Percentiles rank a stretch among this genome's conserved stretches.
These are phyloP conservation scores for Ottelia alismoides DNA, from an alignment of 106 monocot species.

Conservation along the genomic window DNA sequence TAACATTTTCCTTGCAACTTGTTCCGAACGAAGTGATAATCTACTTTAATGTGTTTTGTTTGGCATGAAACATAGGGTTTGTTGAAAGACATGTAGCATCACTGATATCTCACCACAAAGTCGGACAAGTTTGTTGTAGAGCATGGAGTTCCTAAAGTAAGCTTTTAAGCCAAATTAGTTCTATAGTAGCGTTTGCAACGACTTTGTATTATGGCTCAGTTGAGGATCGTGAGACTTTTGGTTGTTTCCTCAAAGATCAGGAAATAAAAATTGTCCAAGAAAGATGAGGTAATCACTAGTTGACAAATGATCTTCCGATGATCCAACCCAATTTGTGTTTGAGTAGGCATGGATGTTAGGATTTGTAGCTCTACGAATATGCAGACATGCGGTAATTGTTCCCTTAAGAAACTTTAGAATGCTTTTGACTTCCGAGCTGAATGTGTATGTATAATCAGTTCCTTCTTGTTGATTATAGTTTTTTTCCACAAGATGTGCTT, in stretches of 20 bases:
- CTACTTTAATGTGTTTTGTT: background rate
- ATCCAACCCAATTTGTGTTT: background rate
- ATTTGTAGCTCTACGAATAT: background rate
- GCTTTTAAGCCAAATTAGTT: background rate
- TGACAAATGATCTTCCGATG: background rate
- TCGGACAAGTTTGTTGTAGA: background rate
- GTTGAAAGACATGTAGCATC: background rate
- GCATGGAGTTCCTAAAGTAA: background rate
- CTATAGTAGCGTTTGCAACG: background rate
- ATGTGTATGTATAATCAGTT: background rate
- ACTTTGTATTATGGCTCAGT: background rate
- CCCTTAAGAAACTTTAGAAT: background rate
- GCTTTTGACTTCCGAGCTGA: background rate
- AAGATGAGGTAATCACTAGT: background rate
- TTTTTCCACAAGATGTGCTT: conserved; percentile 1
- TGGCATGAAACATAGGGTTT: background rate
- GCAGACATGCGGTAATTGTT: no score
- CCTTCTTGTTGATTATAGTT: background rate
- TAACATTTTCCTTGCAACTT: background rate
- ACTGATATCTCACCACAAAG: background rate
- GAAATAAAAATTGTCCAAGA: background rate
- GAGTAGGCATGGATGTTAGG: background rate
- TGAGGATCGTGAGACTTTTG: background rate
- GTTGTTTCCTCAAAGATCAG: conserved; percentile 1
- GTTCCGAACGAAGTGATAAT: conserved; percentile 1